These are phyloP conservation scores for Cystobasidium onofrii DNA, from an alignment of 768 basidiomycete species.

Conservation along the genomic window DNA sequence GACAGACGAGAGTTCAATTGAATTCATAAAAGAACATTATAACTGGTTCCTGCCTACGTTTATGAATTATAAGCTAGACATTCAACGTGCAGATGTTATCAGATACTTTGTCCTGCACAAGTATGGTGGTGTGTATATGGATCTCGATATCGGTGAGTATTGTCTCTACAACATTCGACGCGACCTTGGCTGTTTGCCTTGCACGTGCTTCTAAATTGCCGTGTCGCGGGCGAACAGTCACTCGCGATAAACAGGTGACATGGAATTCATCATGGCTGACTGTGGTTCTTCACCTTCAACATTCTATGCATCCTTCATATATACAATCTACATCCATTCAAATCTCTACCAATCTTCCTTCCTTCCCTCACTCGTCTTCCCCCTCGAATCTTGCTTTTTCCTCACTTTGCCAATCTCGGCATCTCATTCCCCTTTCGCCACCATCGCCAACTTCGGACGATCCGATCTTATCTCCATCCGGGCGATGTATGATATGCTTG, in stretches of 20 bases:
- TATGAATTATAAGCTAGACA: slow-evolving; percentile 59
- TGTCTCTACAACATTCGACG: neutral
- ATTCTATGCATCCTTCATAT: no score
- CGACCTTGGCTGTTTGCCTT: neutral
- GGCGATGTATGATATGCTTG: no score
- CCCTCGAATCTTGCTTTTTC: no score
- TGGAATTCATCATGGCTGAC: neutral
- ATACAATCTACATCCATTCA: no score
- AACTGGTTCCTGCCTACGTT: slow-evolving; percentile 89
- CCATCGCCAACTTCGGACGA: no score
- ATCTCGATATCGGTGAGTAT: slow-evolving; percentile 73
- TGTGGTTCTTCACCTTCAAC: no score
- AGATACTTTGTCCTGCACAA: slow-evolving; percentile 95
- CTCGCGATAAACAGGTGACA: neutral
- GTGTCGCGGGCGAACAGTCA: neutral
- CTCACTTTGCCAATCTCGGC: no score
- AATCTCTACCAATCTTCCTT: no score
- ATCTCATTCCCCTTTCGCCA: no score
- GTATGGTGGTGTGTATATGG: slow-evolving; percentile 91
- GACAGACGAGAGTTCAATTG: slow-evolving; percentile 83
- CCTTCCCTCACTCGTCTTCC: no score
- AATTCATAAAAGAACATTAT: slow-evolving; percentile 80
- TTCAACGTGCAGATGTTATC: slow-evolving; percentile 78
- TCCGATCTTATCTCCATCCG: no score
- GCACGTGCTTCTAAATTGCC: neutral